Base-by-base conservation (phyloP, 129 eudicot genomes). In the Escallonia rubra region DNA sequence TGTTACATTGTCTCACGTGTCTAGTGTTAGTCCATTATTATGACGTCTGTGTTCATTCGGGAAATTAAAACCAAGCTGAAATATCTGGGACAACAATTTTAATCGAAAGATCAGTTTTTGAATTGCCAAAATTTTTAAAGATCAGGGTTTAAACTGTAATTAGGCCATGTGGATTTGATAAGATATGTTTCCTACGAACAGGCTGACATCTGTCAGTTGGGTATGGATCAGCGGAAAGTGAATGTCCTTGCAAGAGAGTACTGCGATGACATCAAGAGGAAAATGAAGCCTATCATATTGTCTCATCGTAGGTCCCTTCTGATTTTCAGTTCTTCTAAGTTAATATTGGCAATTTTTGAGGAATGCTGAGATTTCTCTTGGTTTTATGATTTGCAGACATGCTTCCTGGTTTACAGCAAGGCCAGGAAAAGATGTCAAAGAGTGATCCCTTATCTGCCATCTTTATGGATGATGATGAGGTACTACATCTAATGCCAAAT, bases 401-500 rank as follows among this genome's bases (percentile, higher is more conserved):
- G 89, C 86, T 88, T 55, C 88, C 91, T 66, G 96, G 91, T 63
- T 74, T 88, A 74, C 76, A 52, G 75, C 69, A 74, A 72, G 89
- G 86, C 10, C 94, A 86, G 72, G 86, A 72, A 43, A 86, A 83
- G 77, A 86, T 86, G 94, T 78, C 94, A 45, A 86, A 86, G 68
- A 74, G 82, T 65, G 94, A 86, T 63, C 71, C 82, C 51, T 67
- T 82, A 34, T 86, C 86, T 47, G 65, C 86, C 41, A 69, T 83
- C 39, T 86, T 52, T 74, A 83, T 83, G 87, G 94, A 86, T 58
- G 89, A 86, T 77, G 86, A 83, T 50, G 89, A 83, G 86, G 89
- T 77, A 80, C 43, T 46, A 23, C 34, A 15, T 5, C 38, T 15
- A 3, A 3, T 2, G 8, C 57, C 12, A 8, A 52, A 52, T 15